phyloP scores from a whole-genome alignment of 1,284 basidiomycete genomes.

The Sanghuangporus baumii region DNA sequence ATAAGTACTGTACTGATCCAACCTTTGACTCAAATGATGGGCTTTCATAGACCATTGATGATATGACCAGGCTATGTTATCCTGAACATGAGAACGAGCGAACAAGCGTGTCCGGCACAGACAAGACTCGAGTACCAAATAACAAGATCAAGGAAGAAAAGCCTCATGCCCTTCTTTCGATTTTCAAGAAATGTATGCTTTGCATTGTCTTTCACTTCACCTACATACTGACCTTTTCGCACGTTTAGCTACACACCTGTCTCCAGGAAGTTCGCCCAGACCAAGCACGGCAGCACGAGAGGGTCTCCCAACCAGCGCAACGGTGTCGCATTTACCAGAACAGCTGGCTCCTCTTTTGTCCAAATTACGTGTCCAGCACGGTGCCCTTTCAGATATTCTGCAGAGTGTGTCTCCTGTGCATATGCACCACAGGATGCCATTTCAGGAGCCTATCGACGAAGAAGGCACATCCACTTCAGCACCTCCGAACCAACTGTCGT shows the following conservation, averaged over 20 bases:
- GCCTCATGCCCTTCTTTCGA: constrained; percentile 9
- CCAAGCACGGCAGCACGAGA: constrained; percentile 5
- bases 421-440: constrained; percentile 4
- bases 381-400: constrained; percentile 11
- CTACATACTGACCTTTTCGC: not conserved
- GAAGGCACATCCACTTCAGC: not conserved
- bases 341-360: constrained; percentile 1
- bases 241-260: not conserved
- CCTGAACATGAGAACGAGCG: constrained; percentile 9
- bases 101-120: not conserved
- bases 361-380: constrained; percentile 13
- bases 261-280: not conserved
- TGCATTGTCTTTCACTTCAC: not conserved
- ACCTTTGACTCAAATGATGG: not conserved
- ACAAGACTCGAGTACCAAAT: not conserved
- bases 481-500: not conserved
- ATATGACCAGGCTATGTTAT: not conserved
- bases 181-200: constrained; percentile 16
- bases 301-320: not conserved
- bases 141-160: constrained; percentile 11
- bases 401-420: not conserved
- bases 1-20: not conserved
- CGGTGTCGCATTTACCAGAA: not conserved
- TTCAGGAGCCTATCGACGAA: constrained; percentile 13
- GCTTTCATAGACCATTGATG: constrained; percentile 11